These are phyloP conservation scores for Dendrothele bispora DNA, from an alignment of 768 basidiomycete genomes.

Conservation along the genomic window DNA sequence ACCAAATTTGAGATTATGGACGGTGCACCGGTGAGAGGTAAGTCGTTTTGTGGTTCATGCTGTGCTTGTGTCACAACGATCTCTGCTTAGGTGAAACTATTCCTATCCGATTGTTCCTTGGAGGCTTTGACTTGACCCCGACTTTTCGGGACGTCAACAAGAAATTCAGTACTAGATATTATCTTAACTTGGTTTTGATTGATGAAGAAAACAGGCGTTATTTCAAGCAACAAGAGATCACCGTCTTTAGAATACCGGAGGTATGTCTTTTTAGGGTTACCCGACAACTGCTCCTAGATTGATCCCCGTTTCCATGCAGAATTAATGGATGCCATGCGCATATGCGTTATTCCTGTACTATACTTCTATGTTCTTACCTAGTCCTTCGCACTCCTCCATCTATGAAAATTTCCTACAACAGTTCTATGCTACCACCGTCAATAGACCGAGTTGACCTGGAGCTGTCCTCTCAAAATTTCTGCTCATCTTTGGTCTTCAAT, in stretches of 20 bases:
- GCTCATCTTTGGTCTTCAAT: no score
- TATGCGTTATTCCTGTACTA: no score
- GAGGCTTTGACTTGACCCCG: slow-evolving; percentile 97
- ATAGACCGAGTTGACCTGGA: no score
- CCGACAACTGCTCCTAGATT: no score
- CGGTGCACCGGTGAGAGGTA: slow-evolving; percentile 94
- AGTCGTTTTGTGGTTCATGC: slow-evolving; percentile 11
- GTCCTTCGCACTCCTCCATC: no score
- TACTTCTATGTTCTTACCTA: no score
- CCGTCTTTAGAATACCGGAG: slow-evolving; percentile 88
- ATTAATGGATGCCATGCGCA: no score
- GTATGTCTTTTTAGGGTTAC: no score
- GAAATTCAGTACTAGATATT: slow-evolving; percentile 96
- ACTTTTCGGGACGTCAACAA: slow-evolving; percentile 99
- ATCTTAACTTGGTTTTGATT: slow-evolving; percentile 94
- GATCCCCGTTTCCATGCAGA: no score
- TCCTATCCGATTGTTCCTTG: slow-evolving; percentile 95
- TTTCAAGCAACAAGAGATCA: slow-evolving; percentile 98
- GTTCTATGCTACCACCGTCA: no score
- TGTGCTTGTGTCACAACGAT: background rate
- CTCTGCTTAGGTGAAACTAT: slow-evolving; percentile 83
- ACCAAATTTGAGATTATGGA: slow-evolving; percentile 99
- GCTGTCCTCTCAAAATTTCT: no score
- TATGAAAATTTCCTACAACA: no score
- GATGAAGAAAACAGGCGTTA: slow-evolving; percentile 98